phyloP scores from a whole-genome alignment of 768 basidiomycete species.

The Psilocybe tampanensis region DNA sequence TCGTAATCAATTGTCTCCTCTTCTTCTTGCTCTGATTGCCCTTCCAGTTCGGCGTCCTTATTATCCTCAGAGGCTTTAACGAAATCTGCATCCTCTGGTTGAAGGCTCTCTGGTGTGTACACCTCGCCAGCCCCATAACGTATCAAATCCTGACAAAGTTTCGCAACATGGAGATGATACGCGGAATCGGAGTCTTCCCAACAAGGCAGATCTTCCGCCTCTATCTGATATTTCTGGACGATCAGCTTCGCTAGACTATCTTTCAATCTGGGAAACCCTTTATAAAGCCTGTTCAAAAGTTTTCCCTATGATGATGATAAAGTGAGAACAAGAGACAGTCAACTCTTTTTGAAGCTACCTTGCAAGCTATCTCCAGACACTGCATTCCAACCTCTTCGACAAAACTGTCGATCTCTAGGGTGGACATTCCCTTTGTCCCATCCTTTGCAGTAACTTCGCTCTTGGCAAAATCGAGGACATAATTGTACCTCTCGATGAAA shows the following conservation, averaged over 20 bases:
- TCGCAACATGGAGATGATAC: slow-evolving; percentile 46
- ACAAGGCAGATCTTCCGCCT: slow-evolving; percentile 57
- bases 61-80: slow-evolving; percentile 9
- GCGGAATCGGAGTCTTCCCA: slow-evolving; percentile 51
- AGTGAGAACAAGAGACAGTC: not conserved
- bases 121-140: slow-evolving; percentile 29
- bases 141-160: slow-evolving; percentile 57
- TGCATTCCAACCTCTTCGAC: slow-evolving; percentile 60
- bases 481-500: slow-evolving; percentile 61
- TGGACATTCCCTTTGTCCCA: slow-evolving; percentile 43
- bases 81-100: slow-evolving; percentile 17
- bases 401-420: slow-evolving; percentile 44
- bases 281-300: slow-evolving; percentile 60
- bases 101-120: slow-evolving; percentile 25
- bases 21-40: slow-evolving; percentile 5
- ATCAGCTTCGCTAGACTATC: slow-evolving; percentile 46
- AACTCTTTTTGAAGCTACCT: slow-evolving; percentile 32
- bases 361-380: slow-evolving; percentile 66
- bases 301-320: slow-evolving; percentile 49
- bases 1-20: slow-evolving; percentile 4
- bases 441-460: slow-evolving; percentile 34
- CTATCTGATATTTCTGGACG: slow-evolving; percentile 51
- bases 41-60: slow-evolving; percentile 13
- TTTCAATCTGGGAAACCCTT: slow-evolving; percentile 45
- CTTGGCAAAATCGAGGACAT: slow-evolving; percentile 52